Base-by-base conservation (phyloP, 2,329 filamentous ascomycete species). In the Colletotrichum graminicola region DNA sequence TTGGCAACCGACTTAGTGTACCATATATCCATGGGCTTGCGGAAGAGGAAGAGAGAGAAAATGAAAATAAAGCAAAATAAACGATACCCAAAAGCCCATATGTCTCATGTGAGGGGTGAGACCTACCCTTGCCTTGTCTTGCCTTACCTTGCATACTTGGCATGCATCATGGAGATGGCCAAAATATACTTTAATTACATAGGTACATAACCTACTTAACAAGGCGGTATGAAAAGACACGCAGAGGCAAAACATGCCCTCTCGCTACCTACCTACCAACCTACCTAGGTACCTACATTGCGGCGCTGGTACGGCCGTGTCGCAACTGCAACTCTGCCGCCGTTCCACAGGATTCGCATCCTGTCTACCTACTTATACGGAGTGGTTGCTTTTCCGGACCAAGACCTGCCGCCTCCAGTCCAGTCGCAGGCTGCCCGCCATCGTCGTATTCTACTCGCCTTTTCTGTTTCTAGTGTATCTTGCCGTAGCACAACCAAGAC, bases 341-440 rank as follows among this genome's bases (percentile, higher is more conserved):
- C 65, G 69, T 65, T 63, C 16, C 43, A 68, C 29, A 60, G 69
- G 59, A 72, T 72, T 32, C 34, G 47, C 21, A 69, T 69, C 65
- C 65, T 72, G 69, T 60, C 54, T 10, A 10, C 2, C 10, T 34
- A 8, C 11, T 64, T 72, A 39, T 61, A 54, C 68, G 45, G 34
- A 47, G 43, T 47, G 6, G 7, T 1, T 21, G 18, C n/a, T 12
- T 47, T 67, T 62, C 49, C 59, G 57, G 68, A 60, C 51, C 43
- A 32, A 47, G 39, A 60, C 34, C 39, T 55, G 47, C 67, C 55
- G 55, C 47, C 54, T 66, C 55, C 47, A 14, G 55, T 16, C 39
- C 55, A 56, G 67, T 32, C 62, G 66, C 60, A 60, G 36, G 61
- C 23, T 57, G 51, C 52, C 41, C 43, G 51, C 26, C 43, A 60